Base-by-base conservation (phyloP, 2,329 filamentous ascomycete species). In the Fusarium decemcellulare region DNA sequence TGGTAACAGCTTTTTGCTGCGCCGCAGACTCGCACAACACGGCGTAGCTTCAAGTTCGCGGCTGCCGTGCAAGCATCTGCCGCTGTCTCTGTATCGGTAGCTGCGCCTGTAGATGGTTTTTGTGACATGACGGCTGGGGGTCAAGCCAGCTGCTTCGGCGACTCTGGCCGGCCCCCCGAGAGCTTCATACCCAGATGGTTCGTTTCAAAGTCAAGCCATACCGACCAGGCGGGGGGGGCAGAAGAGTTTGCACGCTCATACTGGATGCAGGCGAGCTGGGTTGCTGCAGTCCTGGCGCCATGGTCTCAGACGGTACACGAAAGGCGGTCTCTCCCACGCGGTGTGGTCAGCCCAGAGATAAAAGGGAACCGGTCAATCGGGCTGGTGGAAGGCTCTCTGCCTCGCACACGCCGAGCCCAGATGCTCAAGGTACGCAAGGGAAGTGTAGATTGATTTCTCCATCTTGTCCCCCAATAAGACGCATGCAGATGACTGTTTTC, bases 401-500 rank as follows among this genome's bases (percentile, higher is more conserved):
- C 15, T 23, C 18, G 39, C 43, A 7, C 46, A 67, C 47, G 27
- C 37, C 18, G 54, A 37, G 37, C 27, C 34, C 23, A 9, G 32
- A 63, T 40, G 46, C 18, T 39, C 56, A 37, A 56, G 37, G 50
- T 55, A 56, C 40, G 40, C 40, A 47, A 47, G 32, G 16, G 51
- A 51, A 57, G 46, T 43, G 56, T 50, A 43, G 40, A 50, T 57
- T 15, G 40, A 32, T 12, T 48, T 12, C 42, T 50, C 51, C 63
- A 51, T 67, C 46, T 61, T 48, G 63, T 32, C 43, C 43, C 39
- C 59, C 23, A 37, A 32, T 27, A 39, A 47, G 55, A 57, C 37
- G 47, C 57, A 70, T 70, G 59, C 59, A 61, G 59, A 55, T 54
- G 55, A 40, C 59, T 36, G 40, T 18, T 65, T 68, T 61, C 44